A percentile compares a stretch with the other conserved stretches of the same genome.
phyloP scores from a whole-genome alignment of 345 rosid genomes.

The Xanthoceras sorbifolium region DNA sequence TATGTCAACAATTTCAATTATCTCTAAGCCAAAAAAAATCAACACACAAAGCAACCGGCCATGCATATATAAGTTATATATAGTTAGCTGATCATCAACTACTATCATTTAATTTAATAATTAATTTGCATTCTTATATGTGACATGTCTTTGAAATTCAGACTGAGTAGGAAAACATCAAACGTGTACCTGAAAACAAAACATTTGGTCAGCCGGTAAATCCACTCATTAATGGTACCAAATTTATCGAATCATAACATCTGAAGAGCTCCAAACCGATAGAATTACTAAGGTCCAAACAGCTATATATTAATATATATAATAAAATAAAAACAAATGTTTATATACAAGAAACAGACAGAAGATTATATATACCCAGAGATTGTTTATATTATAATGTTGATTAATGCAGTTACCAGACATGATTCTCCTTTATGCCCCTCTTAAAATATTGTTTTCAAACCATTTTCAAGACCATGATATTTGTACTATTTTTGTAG shows the following conservation, averaged over 20 bases:
- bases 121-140: neutral
- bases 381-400: slow-evolving; percentile 17
- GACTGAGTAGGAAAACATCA: slow-evolving; percentile 19
- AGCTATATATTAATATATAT: too few relatives aligned
- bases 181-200: neutral
- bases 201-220: slow-evolving; percentile 28
- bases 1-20: neutral
- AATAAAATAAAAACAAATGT: slow-evolving; percentile 14
- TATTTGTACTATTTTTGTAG: too few relatives aligned
- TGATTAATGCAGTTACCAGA: slow-evolving; percentile 21
- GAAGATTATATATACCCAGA: slow-evolving; percentile 13
- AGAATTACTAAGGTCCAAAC: slow-evolving; percentile 13
- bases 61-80: neutral
- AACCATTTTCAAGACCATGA: neutral
- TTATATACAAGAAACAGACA: slow-evolving; percentile 20
- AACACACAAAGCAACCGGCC: slow-evolving; percentile 8
- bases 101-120: neutral
- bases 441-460: neutral
- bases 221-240: slow-evolving; percentile 7
- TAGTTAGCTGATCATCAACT: neutral
- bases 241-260: slow-evolving; percentile 13
- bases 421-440: slow-evolving; percentile 27
- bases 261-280: slow-evolving; percentile 20
- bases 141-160: neutral
- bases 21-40: neutral